Evolutionary conservation across 768 basidiomycete genomes (phyloP), one percentile per base, ranked within the genome.

Genomic region (Boletus fagicola): DNA sequence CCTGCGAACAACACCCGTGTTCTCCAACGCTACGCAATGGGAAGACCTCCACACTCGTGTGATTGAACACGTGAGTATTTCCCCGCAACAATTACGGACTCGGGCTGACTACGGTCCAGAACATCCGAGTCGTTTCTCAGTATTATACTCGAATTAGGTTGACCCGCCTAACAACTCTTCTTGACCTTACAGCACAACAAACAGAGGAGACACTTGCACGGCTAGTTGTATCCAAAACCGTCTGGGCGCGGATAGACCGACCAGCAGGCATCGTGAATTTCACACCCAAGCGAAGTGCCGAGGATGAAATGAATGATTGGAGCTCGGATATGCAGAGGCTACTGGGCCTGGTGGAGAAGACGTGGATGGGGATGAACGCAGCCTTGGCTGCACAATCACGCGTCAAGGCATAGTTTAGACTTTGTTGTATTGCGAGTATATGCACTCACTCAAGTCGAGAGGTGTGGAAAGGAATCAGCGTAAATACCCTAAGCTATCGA

Each of bases 301-400:
- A 98, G 68, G 94, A 97, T 65, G 88, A 94, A 6, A 88, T 99
- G 87, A 98, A 98, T 68, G 92, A 93, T 60, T 99, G 97, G 96
- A 95, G 93, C 74, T 90, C 87, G 22, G 95, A 98, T 68, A 93
- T 99, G 83, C 90, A 88, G 66, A 94, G 90, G 75, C 76, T 99
- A 67, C 79, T 99, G 58, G 83, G 89, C 18, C 74, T 97, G 42
- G 91, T 94, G 15, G 97, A 99, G 77, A 98, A 98, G 83, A 94
- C 93, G n/a, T 97, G 95, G 92, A 94, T 94, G 92, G 89, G 88
- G 38, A 87, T 94, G 82, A 93, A 93, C 62, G 91, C 92, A 35
- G 91, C 92, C 12, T 83, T 90, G 69, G 91, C 92, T 47, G 91
- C 91, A 22, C 88, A 90, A 63, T 84, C 88, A 49, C 79, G 85